Base-by-base conservation (phyloP, 2,329 filamentous ascomycete species). In the Pseudocercospora pini-densiflorae region DNA sequence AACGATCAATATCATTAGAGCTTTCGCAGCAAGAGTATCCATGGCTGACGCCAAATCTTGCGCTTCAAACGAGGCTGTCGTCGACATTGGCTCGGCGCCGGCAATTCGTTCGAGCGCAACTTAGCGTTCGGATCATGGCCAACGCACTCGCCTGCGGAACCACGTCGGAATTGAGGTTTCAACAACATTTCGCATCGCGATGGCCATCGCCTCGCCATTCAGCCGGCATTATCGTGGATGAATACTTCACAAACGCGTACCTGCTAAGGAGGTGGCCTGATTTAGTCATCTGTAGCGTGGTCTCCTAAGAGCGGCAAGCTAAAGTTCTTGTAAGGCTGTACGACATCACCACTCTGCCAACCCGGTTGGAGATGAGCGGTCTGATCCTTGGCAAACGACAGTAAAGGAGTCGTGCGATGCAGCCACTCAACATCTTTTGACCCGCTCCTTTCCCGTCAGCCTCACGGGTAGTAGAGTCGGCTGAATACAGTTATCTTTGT, bases 351-450 rank as follows among this genome's bases (percentile, higher is more conserved):
- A 29, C 24, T 33, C 51, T n/a, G 16, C 51, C 21, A 58, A 31
- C 55, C 31, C 8, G 55, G 31, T 43, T 24, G 19, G 36, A 10
- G 55, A 58, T 43, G 55, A 21, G 55, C 55, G 55, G 55, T 58
- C 55, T 23, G 19, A 24, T 33, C n/a, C 55, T 36, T 43, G 55
- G 55, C 55, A 21, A 23, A 21, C 21, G 31, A 14, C n/a, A 43
- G 55, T 2, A 58, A 36, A 58, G 29, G 55, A 43, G 55, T 5
- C 51, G 16, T 58, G 55, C 55, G 55, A 58, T 24, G 55, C 55
- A 58, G 55, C 55, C 55, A 58, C 5, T 43, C 29, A 57, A 12
- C 24, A 24, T 24, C 51, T 16, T 8, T 55, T n/a, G 51, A 29
- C 23, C 24, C 23, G 12, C 23, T 8, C 1, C 27, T 23, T 36